Evolutionary conservation across 169 alveolate species (phyloP).

Genomic region (Plasmodium malariae): DNA sequence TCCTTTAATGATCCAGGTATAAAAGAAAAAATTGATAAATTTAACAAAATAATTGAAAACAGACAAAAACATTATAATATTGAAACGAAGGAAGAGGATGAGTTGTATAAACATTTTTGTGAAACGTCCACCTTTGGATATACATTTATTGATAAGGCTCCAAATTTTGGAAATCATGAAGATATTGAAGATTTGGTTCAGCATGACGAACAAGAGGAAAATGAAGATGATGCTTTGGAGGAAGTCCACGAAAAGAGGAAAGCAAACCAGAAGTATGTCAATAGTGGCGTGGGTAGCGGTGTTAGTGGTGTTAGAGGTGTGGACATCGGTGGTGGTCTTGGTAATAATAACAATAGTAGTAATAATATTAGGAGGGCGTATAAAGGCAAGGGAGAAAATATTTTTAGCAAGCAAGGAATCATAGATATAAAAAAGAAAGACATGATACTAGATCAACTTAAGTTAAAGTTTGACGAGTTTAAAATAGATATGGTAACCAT

Average conservation of each 20-base stretch:
- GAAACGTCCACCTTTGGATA: slow-evolving; percentile 73
- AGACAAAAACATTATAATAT: slow-evolving; percentile 22
- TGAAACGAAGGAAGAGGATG: slow-evolving; percentile 32
- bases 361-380: not conserved
- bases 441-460: slow-evolving; percentile 40
- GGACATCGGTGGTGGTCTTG: not conserved
- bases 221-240: slow-evolving; percentile 4
- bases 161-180: slow-evolving; percentile 17
- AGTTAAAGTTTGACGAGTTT: slow-evolving; percentile 56
- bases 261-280: not conserved
- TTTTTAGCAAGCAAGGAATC: slow-evolving; percentile 21
- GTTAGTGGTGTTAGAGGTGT: not conserved
- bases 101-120: slow-evolving; percentile 23
- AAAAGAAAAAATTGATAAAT: slow-evolving; percentile 57
- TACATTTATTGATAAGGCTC: slow-evolving; percentile 49
- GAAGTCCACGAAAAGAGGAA: not conserved
- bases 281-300: not conserved
- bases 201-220: slow-evolving; percentile 55
- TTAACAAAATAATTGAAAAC: slow-evolving; percentile 64
- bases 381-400: not conserved
- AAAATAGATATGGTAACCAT: slow-evolving; percentile 49
- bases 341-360: not conserved
- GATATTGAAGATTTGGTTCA: slow-evolving; percentile 66
- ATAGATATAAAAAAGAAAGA: slow-evolving; percentile 50
- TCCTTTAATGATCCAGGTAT: slow-evolving; percentile 61